Base-by-base conservation (phyloP, 768 basidiomycete genomes). In the Leccinum ochraceum region DNA sequence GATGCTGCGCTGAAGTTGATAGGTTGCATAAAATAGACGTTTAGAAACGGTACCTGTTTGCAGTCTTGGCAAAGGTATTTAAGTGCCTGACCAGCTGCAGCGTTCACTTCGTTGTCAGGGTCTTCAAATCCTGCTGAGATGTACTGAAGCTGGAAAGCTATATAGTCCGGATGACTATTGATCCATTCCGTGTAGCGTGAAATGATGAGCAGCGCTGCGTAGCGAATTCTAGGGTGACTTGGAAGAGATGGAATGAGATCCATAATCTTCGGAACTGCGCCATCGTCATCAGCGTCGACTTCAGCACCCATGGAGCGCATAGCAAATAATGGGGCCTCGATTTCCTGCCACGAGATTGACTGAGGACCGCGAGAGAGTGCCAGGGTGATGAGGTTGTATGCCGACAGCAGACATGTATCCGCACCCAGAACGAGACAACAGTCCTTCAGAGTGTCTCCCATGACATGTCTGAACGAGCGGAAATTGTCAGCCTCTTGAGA, bases 391-490 rank as follows among this genome's bases (percentile, higher is more conserved):
- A 92, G 81, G 61, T 91, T 87, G 75, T 92, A 92, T 2, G 95
- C 83, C 3, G 89, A 82, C 56, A 88, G 74, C 48, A 99, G 80
- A 70, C 97, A 98, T 2, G 81, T 82, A 54, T 94, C 89, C 3
- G 95, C 84, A 49, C 94, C 91, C 50, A 99, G 83, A 52, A 99
- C 94, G 63, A 88, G 84, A 75, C 97, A 99, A 71, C 97, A 98
- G 71, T 99, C 97, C 76, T 99, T 99, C 64, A 99, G 82, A 4
- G 97, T 98, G 73, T 99, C 95, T 42, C 97, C 97, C 92, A 99
- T 98, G 62, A 95, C 87, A 78, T 99, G 97, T 53, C 97, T 83
- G 80, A 99, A 99, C 4, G 87, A 84, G 22, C 97, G 85, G 82
- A 98, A 99, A 67, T 90, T 88, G 58, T 99, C 97, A 5, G 89